Evolutionary conservation across 306 rosid species (phyloP), one percentile per base, ranked within the genome.

Genomic region (Bauhinia variegata): DNA sequence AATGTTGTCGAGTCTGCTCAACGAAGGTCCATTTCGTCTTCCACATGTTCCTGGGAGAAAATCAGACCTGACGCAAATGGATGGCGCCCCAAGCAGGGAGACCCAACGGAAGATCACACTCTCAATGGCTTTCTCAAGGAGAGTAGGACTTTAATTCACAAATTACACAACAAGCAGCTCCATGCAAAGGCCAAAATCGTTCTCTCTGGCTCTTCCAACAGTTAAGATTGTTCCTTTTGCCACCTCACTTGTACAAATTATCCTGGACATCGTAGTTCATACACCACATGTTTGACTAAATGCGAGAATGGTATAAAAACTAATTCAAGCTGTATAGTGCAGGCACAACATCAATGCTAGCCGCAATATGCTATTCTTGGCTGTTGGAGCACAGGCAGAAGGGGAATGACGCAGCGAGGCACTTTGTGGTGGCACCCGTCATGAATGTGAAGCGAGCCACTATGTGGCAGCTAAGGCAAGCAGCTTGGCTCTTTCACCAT

Each of bases 301-400:
- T 53, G 30, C 5, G 16, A 11, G 42, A 49, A 44, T 61, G 55
- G 28, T 56, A 49, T 23, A 1, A 58, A 41, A 31, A 62, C 15
- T 55, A 60, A 46, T 39, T 56, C 14, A 50, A 33, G 70, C 37
- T 70, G 75, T 51, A 23, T 68, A 71, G 76, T 83, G 71, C 60
- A 89, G 95, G 95, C 73, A 84, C 96, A 5, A 77, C 92, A 56
- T 85, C 97, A 7, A 89, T 92, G 96, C 92, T 84, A 62, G 89
- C 96, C 1, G 89, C 95, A 5, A 78, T 92, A 60, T 89, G 97
- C 58, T 86, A 87, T 6, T 81, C 92, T 2, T 92, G 96, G 96
- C 72, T 92, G 7, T 56, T 84, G 80, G 84, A 78, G 70, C 75
- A 83, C 59, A 77, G 88, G 53, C 44, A 68, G 73, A 80, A 59